Evolutionary conservation across 441 rosid species (phyloP), one percentile per base, ranked within the genome.

Genomic region (Isatis lusitanica): DNA sequence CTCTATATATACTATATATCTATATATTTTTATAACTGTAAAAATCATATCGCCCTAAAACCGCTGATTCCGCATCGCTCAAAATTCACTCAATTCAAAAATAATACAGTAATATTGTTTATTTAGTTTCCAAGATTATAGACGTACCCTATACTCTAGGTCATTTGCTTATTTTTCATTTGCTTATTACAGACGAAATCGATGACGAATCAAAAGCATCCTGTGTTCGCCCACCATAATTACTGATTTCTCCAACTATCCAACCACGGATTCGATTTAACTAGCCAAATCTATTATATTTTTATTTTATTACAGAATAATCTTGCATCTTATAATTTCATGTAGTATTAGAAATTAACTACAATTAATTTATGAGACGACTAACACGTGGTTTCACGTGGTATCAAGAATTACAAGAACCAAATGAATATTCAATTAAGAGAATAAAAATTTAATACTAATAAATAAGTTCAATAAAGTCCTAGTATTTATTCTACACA

Each of bases 181-280:
- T 44, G 44, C 9, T 47, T 65, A 17, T n/a, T 42, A 65, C 44
- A 57, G 66, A 21, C 9, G 9, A 63, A 6, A 5, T 57, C 42
- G 26, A 57, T 33, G 70, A 40, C 39, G 17, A 72, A 43, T 44
- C 39, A 66, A 60, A 48, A 48, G 11, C 55, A 74, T 73, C 4
- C 56, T 21, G 21, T 74, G 52, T 13, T 73, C 65, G 71, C 40
- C 71, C 43, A 58, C 77, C 48, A 62, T 56, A 44, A 56, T 64
- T 43, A 46, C 70, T 55, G 12, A n/a, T 21, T 42, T 35, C 56
- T 21, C 70, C 38, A 72, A 6, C 16, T 40, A 40, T 52, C 31
- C 43, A 30, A 62, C 35, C 21, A 70, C 6, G 57, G 1, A 61
- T 28, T 21, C 35, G 42, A 40, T 26, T 26, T 11, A 39, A 46